Conservation (phyloP, 176 grass and related monocot species). For the Triticum dicoccoides region DNA sequence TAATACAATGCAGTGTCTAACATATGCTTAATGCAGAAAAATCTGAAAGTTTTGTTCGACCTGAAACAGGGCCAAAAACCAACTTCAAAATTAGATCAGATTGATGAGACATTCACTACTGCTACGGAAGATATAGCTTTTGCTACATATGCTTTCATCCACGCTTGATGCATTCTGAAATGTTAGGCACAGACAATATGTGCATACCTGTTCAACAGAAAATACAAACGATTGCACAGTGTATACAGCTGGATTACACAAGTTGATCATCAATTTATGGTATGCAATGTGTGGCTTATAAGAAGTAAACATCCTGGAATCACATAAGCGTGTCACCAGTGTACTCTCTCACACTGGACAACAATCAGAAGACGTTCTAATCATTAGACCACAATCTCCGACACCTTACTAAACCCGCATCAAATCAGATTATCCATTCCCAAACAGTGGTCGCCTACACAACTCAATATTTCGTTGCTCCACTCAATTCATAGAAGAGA, state of each 20-base stretch:
- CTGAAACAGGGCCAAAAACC: no score
- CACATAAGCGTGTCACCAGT: background rate
- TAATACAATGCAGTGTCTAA: background rate
- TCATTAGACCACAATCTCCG: background rate
- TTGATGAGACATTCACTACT: background rate
- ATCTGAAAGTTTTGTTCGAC: no score
- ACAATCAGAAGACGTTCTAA: background rate
- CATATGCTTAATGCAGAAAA: no score
- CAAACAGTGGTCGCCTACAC: background rate
- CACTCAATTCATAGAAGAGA: background rate
- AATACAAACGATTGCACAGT: background rate
- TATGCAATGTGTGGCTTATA: background rate
- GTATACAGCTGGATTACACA: background rate
- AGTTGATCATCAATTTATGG: background rate
- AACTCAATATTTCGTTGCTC: background rate
- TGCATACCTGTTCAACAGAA: background rate
- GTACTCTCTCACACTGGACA: background rate
- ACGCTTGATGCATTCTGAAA: background rate
- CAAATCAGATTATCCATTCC: constrained; percentile 9
- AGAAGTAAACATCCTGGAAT: background rate
- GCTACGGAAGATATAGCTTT: background rate
- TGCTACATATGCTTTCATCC: background rate
- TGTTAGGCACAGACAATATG: background rate
- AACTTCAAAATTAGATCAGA: background rate
- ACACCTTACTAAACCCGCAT: background rate